Evolutionary conservation across 2,329 filamentous ascomycete genomes (phyloP).

Genomic region (Calycina herbarum): DNA sequence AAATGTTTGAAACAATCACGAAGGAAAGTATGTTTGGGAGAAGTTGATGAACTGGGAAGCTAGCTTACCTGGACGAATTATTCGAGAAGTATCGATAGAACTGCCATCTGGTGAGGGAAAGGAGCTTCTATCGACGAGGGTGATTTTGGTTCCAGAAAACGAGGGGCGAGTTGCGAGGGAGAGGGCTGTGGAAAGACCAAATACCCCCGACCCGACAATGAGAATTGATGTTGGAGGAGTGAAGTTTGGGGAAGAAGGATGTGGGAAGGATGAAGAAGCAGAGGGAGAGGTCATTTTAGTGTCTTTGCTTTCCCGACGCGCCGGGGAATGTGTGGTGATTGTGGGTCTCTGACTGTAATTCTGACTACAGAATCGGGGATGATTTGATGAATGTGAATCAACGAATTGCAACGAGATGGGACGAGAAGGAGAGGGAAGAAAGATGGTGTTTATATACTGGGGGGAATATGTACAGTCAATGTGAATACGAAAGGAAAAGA

Average conservation of each 20-base stretch:
- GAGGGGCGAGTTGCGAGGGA: constrained; percentile 63
- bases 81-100: constrained; percentile 63
- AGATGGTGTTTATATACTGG: not conserved
- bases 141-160: constrained; percentile 54
- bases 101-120: constrained; percentile 61
- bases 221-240: constrained; percentile 53
- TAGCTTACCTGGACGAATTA: constrained; percentile 48
- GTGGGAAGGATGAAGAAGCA: not conserved
- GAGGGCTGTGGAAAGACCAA: constrained; percentile 65
- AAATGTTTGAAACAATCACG: not conserved
- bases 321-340: constrained; percentile 9
- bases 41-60: not conserved
- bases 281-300: constrained; percentile 14
- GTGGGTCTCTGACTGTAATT: constrained; percentile 8
- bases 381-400: not conserved
- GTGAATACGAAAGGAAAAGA: not conserved
- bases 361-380: constrained; percentile 5
- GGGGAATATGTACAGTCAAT: not conserved
- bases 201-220: constrained; percentile 63
- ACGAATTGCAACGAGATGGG: not conserved
- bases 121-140: constrained; percentile 57
- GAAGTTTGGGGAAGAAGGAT: constrained; percentile 11
- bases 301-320: not conserved
- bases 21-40: not conserved
- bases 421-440: not conserved